Evolutionary conservation across 148 eudicot species (phyloP).

Genomic region (Drosera capensis): DNA sequence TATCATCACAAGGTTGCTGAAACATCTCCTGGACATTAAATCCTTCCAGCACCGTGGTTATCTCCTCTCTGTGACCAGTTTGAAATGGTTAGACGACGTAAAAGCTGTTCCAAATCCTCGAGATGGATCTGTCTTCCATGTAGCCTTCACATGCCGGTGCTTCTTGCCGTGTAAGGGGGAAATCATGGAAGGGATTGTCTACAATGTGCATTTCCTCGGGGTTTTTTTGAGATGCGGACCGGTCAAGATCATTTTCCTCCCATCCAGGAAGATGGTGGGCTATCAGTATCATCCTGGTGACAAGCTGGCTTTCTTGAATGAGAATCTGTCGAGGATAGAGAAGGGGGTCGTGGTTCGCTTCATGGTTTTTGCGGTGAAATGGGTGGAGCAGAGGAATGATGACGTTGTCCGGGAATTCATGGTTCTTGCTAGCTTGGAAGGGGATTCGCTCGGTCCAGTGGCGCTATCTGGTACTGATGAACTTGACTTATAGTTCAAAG

Average conservation of each 20-base stretch:
- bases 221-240: conserved; percentile 31
- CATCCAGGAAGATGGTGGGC: conserved; percentile 20
- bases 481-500: conserved; percentile 10
- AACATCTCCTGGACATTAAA: conserved; percentile 12
- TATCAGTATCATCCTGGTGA: conserved; percentile 1
- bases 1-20: conserved; percentile 14
- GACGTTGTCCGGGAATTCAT: conserved; percentile 11
- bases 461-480: conserved; percentile 27
- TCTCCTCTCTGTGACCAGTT: conserved; percentile 25
- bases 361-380: conserved; percentile 22
- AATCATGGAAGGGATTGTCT: conserved; percentile 29
- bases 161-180: conserved; percentile 31
- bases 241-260: conserved; percentile 18
- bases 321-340: conserved; percentile 27
- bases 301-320: conserved; percentile 7
- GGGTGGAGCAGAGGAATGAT: conserved; percentile 13
- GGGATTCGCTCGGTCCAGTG: conserved; percentile 34
- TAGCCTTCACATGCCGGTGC: conserved; percentile 20
- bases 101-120: not conserved
- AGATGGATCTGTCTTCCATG: conserved; percentile 11
- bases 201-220: conserved; percentile 8
- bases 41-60: conserved; percentile 23
- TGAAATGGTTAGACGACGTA: conserved; percentile 21
- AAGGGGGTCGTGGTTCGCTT: conserved; percentile 25
- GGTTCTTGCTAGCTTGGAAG: conserved; percentile 33